Conservation (phyloP, 2,329 filamentous ascomycete species). For the Xylariaceae sp. region DNA sequence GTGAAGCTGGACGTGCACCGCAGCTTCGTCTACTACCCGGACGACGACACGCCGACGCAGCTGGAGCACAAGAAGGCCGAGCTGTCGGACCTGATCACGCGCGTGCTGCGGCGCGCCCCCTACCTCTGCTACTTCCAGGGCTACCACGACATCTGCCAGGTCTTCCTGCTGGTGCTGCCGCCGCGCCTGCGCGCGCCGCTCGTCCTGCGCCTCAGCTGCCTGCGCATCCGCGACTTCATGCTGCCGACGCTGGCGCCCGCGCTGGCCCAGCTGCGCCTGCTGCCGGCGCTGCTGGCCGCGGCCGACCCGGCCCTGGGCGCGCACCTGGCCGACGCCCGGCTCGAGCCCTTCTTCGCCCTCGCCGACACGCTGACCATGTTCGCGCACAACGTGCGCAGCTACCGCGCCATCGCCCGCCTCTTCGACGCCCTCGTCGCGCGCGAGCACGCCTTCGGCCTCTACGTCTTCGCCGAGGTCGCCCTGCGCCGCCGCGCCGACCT, state of each 20-base stretch:
- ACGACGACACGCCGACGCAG: constrained; percentile 62
- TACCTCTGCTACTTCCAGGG: constrained; percentile 95
- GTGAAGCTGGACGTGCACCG: constrained; percentile 87
- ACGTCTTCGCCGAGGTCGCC: constrained; percentile 86
- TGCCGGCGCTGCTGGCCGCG: constrained; percentile 70
- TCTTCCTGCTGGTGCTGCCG: constrained; percentile 79
- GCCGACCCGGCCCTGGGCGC: constrained; percentile 64
- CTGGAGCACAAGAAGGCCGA: constrained; percentile 65
- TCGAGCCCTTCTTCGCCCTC: constrained; percentile 85
- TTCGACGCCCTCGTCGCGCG: constrained; percentile 87
- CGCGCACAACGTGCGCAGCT: constrained; percentile 88
- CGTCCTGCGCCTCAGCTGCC: constrained; percentile 73
- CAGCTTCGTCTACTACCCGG: constrained; percentile 95
- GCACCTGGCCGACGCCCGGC: constrained; percentile 63
- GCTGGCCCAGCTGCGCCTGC: constrained; percentile 74
- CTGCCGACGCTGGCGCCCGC: constrained; percentile 77
- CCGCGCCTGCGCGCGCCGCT: constrained; percentile 50
- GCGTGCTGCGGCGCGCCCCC: constrained; percentile 72
- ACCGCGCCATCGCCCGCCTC: constrained; percentile 77
- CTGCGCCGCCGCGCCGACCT: constrained; percentile 74
- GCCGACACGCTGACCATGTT: constrained; percentile 94
- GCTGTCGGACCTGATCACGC: constrained; percentile 71
- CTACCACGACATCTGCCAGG: constrained; percentile 97
- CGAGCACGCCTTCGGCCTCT: constrained; percentile 82
- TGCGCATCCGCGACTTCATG: constrained; percentile 97